Conservation (phyloP, 2,329 filamentous ascomycete species). For the Ceratocystiopsis minuta region DNA sequence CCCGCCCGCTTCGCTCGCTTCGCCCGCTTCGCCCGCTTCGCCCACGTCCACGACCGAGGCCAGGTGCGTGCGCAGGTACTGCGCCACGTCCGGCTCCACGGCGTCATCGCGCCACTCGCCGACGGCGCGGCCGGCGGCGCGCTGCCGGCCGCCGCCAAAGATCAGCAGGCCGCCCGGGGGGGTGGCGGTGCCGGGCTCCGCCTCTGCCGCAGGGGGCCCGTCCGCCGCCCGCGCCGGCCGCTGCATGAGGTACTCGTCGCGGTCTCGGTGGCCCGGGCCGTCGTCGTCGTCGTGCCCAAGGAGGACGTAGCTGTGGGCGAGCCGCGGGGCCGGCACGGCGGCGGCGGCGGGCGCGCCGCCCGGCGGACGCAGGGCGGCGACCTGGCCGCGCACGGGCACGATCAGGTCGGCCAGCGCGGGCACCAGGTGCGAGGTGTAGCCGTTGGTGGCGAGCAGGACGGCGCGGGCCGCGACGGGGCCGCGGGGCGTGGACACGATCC, state of each 20-base stretch:
- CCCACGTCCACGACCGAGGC: slow-evolving; percentile 23
- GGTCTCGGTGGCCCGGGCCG: slow-evolving; percentile 13
- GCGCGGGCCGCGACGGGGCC: slow-evolving; percentile 45
- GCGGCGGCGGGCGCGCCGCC: slow-evolving; percentile 4
- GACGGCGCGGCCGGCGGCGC: slow-evolving; percentile 29
- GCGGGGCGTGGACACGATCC: slow-evolving; percentile 48
- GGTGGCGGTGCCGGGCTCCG: slow-evolving; percentile 3
- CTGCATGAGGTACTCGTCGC: slow-evolving; percentile 59
- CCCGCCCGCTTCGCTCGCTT: not conserved
- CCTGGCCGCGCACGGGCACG: slow-evolving; percentile 59
- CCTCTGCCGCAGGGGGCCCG: slow-evolving; percentile 11
- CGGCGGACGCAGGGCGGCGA: slow-evolving; percentile 47
- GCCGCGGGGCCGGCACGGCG: slow-evolving; percentile 2
- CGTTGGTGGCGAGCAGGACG: slow-evolving; percentile 69
- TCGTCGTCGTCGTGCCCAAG: slow-evolving; percentile 21
- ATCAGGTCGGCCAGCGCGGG: slow-evolving; percentile 53
- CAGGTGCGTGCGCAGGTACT: slow-evolving; percentile 33
- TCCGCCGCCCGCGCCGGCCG: slow-evolving; percentile 23
- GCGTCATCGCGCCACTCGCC: slow-evolving; percentile 18
- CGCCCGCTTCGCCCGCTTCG: no score
- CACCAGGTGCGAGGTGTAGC: slow-evolving; percentile 60
- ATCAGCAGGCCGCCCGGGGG: slow-evolving; percentile 36
- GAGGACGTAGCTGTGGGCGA: slow-evolving; percentile 48
- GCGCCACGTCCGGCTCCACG: slow-evolving; percentile 26
- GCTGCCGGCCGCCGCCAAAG: slow-evolving; percentile 49